Evolutionary conservation across 345 rosid genomes (phyloP), one percentile per base, ranked within the genome.

Genomic region (Hypericum androsaemum): DNA sequence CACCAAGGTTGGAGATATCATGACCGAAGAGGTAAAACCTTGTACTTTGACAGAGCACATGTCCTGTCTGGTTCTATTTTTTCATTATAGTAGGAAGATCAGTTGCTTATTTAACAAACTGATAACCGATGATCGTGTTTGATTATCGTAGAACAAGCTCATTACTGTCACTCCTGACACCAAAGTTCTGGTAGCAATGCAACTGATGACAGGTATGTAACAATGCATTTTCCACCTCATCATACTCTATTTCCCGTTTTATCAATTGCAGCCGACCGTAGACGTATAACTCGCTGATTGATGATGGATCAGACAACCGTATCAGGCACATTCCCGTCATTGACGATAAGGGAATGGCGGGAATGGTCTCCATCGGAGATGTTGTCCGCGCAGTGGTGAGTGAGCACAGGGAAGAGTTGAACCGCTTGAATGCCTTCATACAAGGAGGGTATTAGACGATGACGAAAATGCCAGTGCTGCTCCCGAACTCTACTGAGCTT

Each of bases 281-380:
- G 4, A 22, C 4, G 4, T 22, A 22, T 22, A 22, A 22, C 32
- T 22, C 4, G 1, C 32, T 22, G 32, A 22, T 22, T 22, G 32
- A 22, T 53, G 46, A 42, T 59, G 52, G 37, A 53, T 59, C 78
- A 92, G 98, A 92, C 55, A 87, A 83, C 51, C 86, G 98, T 37
- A 87, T 92, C 71, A 75, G 98, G 76, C 98, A 92, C 77, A 92
- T 92, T 64, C 98, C 98, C 0, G 95, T 92, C 6, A 71, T 92
- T 49, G 53, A 75, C 55, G 80, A 72, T n/a, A 76, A 68, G 72
- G 89, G 67, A 47, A 92, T 92, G 98, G n/a, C 74, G 0, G 98
- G 98, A 14, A 92, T 92, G 98, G 94, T 92, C 53, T 92, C 98
- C 49, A 84, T 92, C 7, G 98, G 98, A 71, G 98, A 92, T 61